A percentile compares a stretch with the other conserved stretches of the same genome.
phyloP scores from a whole-genome alignment of 345 rosid species.

The Rhodamnia rubescens region DNA sequence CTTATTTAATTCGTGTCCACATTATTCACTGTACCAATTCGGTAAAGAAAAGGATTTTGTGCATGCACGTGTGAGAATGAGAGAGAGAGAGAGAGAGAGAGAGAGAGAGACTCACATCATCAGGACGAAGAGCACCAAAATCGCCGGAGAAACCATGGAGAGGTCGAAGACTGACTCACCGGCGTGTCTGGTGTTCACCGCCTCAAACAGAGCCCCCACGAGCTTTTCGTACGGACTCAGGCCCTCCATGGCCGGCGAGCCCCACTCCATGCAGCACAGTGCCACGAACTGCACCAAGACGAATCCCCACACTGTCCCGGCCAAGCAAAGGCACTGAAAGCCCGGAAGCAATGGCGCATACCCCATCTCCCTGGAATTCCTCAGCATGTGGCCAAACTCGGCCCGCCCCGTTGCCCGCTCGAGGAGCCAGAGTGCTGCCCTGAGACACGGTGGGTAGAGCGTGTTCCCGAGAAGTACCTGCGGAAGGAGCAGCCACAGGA shows the following conservation, averaged over 20 bases:
- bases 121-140: slow-evolving; percentile 39
- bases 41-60: neutral
- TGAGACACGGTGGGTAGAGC: slow-evolving; percentile 28
- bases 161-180: slow-evolving; percentile 54
- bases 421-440: slow-evolving; percentile 23
- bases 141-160: slow-evolving; percentile 35
- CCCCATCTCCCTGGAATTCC: slow-evolving; percentile 23
- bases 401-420: slow-evolving; percentile 14
- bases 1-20: neutral
- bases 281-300: neutral
- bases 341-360: slow-evolving; percentile 42
- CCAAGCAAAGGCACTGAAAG: slow-evolving; percentile 27
- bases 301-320: slow-evolving; percentile 31
- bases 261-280: slow-evolving; percentile 5
- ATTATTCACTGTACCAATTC: neutral
- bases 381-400: slow-evolving; percentile 24
- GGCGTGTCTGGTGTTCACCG: slow-evolving; percentile 34
- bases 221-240: slow-evolving; percentile 33
- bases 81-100: neutral
- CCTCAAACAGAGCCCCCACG: slow-evolving; percentile 28
- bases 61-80: neutral
- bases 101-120: slow-evolving; percentile 50
- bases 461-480: slow-evolving; percentile 46
- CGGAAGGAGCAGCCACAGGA: slow-evolving; percentile 37
- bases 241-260: slow-evolving; percentile 17